Conservation (phyloP, 257 asterid species). For the Solanum lycopersicoides region DNA sequence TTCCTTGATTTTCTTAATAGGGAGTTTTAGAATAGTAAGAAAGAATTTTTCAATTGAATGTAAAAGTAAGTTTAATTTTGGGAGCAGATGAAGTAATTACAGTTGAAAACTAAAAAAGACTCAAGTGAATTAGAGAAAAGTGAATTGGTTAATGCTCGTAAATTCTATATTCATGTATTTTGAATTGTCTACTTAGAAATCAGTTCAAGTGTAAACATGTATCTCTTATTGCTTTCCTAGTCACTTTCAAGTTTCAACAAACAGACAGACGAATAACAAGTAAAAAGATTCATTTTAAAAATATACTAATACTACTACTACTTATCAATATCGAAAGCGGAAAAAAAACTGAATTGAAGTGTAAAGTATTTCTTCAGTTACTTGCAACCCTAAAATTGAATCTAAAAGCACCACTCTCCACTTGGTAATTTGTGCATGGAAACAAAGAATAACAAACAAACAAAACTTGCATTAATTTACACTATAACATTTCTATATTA, state of each 20-base stretch:
- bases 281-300: not conserved
- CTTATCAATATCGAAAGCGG: not conserved
- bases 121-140: not conserved
- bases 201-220: not conserved
- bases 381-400: not conserved
- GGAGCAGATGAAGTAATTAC: no score
- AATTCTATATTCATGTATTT: not conserved
- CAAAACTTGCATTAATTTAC: not conserved
- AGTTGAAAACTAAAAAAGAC: not conserved
- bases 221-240: not conserved
- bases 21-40: no score
- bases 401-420: not conserved
- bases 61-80: not conserved
- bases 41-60: not conserved
- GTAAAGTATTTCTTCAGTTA: not conserved
- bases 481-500: not conserved
- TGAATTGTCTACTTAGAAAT: not conserved
- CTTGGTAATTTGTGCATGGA: not conserved
- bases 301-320: no score
- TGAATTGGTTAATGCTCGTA: not conserved
- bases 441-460: not conserved
- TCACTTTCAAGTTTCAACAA: not conserved
- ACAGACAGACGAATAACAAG: not conserved
- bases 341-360: not conserved
- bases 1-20: not conserved